phyloP scores from a whole-genome alignment of 2,329 filamentous ascomycete genomes.

The Cercospora sp. region DNA sequence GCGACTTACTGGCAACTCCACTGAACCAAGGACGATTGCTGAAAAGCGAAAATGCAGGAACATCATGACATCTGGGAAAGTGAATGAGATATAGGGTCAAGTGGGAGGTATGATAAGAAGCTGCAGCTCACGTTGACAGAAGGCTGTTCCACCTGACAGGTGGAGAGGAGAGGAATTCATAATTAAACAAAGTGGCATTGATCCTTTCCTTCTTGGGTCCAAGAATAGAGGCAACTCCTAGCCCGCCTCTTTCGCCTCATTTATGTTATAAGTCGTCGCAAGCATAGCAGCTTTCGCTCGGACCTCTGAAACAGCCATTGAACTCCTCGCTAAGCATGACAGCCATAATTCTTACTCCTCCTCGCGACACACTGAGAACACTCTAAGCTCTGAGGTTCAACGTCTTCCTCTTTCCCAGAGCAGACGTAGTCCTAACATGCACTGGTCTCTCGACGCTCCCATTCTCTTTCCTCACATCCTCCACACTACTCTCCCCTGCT shows the following conservation, averaged over 20 bases:
- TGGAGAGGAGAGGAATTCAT: no score
- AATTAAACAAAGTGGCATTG: neutral
- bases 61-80: no score
- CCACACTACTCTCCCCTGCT: neutral
- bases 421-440: slow-evolving; percentile 3
- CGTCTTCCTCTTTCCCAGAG: slow-evolving; percentile 15
- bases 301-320: neutral
- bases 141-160: no score
- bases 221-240: neutral
- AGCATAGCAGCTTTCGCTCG: neutral
- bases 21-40: no score
- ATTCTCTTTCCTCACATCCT: neutral
- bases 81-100: no score
- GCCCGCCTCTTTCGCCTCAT: neutral
- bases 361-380: no score
- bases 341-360: no score
- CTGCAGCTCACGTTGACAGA: no score
- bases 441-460: neutral
- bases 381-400: neutral
- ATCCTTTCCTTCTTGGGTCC: fast-evolving
- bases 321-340: neutral
- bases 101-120: no score
- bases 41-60: no score
- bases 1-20: no score
- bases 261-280: neutral